phyloP scores from a whole-genome alignment of 2,329 filamentous ascomycete species.

The Microascus cirrosus region DNA sequence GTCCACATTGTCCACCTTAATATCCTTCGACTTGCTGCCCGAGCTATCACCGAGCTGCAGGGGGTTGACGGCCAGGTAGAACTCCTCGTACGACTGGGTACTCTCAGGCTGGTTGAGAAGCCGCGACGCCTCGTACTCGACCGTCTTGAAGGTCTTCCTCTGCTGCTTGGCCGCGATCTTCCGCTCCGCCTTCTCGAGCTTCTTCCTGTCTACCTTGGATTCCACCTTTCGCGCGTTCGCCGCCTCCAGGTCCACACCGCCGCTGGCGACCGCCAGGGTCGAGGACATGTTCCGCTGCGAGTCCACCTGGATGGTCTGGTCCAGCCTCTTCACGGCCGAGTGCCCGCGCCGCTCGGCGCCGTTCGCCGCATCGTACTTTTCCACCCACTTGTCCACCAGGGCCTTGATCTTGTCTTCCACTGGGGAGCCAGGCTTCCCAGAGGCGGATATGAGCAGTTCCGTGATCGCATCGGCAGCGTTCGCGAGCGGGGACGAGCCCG shows the following conservation, averaged over 20 bases:
- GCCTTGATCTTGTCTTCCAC: conserved; percentile 70
- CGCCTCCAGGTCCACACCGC: conserved; percentile 83
- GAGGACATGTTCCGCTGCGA: conserved; percentile 93
- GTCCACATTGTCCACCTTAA: conserved; percentile 95
- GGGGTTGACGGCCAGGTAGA: conserved; percentile 99
- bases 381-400: conserved; percentile 83
- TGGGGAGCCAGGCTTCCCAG: conserved; percentile 62
- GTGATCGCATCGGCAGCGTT: conserved; percentile 79
- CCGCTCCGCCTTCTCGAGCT: conserved; percentile 94
- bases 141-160: conserved; percentile 96
- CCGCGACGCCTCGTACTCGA: conserved; percentile 91
- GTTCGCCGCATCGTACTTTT: conserved; percentile 64
- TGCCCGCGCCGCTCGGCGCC: conserved; percentile 62
- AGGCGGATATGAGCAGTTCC: conserved; percentile 87
- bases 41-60: conserved; percentile 67
- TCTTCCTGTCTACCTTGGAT: conserved; percentile 95
- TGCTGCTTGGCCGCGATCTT: conserved; percentile 98
- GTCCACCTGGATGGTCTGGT: conserved; percentile 90
- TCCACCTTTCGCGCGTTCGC: conserved; percentile 90
- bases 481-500: conserved; percentile 62
- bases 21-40: conserved; percentile 89
- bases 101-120: conserved; percentile 74
- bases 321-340: conserved; percentile 70
- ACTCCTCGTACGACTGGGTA: conserved; percentile 92
- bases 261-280: conserved; percentile 76